These are phyloP conservation scores for Cylindrodendrum hubeiense DNA, from an alignment of 2,329 filamentous ascomycete species.

Conservation along the genomic window DNA sequence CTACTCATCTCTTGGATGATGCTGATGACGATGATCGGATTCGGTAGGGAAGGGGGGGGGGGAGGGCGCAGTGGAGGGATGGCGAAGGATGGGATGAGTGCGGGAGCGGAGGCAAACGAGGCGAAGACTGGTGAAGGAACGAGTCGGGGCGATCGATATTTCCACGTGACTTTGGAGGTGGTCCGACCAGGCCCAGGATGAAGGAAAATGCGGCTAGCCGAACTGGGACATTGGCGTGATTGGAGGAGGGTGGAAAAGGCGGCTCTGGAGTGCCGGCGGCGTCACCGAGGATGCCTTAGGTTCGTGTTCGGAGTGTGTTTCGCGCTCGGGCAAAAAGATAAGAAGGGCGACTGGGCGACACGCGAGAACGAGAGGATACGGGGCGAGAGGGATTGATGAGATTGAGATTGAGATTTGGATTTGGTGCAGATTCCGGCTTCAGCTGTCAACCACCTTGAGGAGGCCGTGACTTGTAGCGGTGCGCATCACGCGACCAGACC, in stretches of 20 bases:
- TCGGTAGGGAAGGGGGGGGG: conserved; percentile 45
- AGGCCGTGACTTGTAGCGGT: conserved; percentile 4
- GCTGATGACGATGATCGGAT: conserved; percentile 47
- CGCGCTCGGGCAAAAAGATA: conserved; percentile 8
- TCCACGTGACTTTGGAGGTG: conserved; percentile 45
- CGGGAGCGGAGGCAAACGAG: conserved; percentile 47
- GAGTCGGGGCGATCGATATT: conserved; percentile 34
- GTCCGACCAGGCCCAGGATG: conserved; percentile 33
- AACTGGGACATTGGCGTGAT: conserved; percentile 36
- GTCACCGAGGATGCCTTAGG: conserved; percentile 19
- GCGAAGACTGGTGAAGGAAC: conserved; percentile 44
- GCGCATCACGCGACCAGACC: conserved; percentile 36
- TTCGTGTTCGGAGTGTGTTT: conserved; percentile 18
- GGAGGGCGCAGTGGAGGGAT: conserved; percentile 42
- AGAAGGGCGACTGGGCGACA: neutral
- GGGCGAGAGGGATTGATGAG: conserved; percentile 1
- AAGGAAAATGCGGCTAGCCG: conserved; percentile 17
- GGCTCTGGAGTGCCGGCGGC: conserved; percentile 31
- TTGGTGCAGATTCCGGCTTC: neutral
- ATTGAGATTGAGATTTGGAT: neutral
- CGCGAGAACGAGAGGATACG: neutral
- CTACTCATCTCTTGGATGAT: conserved; percentile 88
- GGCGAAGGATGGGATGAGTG: conserved; percentile 43
- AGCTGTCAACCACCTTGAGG: conserved; percentile 6
- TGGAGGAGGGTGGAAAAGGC: conserved; percentile 31